These are phyloP conservation scores for Gomphus bonarii DNA, from an alignment of 1,284 basidiomycete genomes.

Conservation along the genomic window DNA sequence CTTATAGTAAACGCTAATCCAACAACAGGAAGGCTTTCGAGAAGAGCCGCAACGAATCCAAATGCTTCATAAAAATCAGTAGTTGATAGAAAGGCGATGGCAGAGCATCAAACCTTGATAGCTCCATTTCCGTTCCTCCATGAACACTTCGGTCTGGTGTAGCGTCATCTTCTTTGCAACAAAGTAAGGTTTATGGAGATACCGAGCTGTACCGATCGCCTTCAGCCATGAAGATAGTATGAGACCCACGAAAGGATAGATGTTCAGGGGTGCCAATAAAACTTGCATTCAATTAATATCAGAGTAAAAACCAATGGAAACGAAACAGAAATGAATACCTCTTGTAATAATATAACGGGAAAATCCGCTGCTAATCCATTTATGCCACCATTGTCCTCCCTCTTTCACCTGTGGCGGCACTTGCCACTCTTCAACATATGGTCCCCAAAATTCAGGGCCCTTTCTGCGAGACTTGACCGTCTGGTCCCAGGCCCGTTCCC, in stretches of 20 bases:
- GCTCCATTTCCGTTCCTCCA: slow-evolving; percentile 83
- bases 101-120: slow-evolving; percentile 49
- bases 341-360: slow-evolving; percentile 39
- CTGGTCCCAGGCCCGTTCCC: slow-evolving; percentile 69
- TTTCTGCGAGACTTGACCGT: slow-evolving; percentile 75
- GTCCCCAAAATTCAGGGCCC: slow-evolving; percentile 72
- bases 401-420: slow-evolving; percentile 43
- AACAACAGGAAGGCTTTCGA: slow-evolving; percentile 70
- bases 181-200: slow-evolving; percentile 73
- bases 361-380: slow-evolving; percentile 37
- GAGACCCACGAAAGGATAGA: slow-evolving; percentile 64
- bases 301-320: background rate
- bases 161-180: slow-evolving; percentile 69
- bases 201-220: slow-evolving; percentile 56
- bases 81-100: slow-evolving; percentile 1
- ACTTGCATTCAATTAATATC: slow-evolving; percentile 29
- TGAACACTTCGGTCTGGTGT: slow-evolving; percentile 57
- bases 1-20: slow-evolving; percentile 76
- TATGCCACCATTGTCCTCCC: slow-evolving; percentile 24
- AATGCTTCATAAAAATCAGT: slow-evolving; percentile 40
- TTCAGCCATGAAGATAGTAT: slow-evolving; percentile 56
- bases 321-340: slow-evolving; percentile 26
- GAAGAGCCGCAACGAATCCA: slow-evolving; percentile 68
- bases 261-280: slow-evolving; percentile 55
- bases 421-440: slow-evolving; percentile 84